Base-by-base conservation (phyloP, 139 green algal genomes). In the Tetradesmus lagerheimii region DNA sequence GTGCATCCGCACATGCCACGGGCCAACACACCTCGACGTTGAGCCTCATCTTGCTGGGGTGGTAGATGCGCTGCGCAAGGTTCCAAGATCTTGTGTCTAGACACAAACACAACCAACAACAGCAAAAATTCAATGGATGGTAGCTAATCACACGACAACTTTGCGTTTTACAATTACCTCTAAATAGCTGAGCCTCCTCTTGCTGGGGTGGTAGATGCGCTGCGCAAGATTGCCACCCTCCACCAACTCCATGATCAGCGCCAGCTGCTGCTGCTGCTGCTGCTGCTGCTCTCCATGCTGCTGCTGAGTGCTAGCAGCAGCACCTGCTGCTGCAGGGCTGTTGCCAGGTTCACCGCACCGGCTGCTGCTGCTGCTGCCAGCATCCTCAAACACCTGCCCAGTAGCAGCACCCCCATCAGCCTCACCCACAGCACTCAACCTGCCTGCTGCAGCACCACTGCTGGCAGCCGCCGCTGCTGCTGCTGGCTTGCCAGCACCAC, bases 211-310 rank as follows among this genome's bases (percentile, higher is more conserved):
- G 89, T 98, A 92, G 82, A 98, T 97, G 80, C 95, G 91, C 77
- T 95, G 87, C 18, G 92, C 91, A 76, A 98, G 93, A 87, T 92
- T 96, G 53, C 96, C 96, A 1, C 93, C 94, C 85, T 96, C 92
- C 20, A 94, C 87, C 25, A 98, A 91, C 93, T 98, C 96, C 96
- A 98, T 98, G 43, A 98, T 95, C 16, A 98, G 91, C 39, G 94
- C 96, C 31, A 95, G 83, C 37, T 96, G 90, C 77, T 93, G 62
- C 83, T 86, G 86, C 31, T 75, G 18, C 71, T 50, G 38, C 38
- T 91, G 83, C 50, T 86, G 50, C 50, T 43, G 76, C 35, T 37
- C 57, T 35, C n/a, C n/a, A n/a, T 78, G 57, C 53, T 57, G 50
- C 34, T 41, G 34, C 27, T 35, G 15, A 14, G 4, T 27, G 35